Percentiles rank a stretch among this genome's conserved stretches.
Evolutionary conservation across 345 rosid genomes (phyloP).

Genomic region (Noccaea bulbosa): DNA sequence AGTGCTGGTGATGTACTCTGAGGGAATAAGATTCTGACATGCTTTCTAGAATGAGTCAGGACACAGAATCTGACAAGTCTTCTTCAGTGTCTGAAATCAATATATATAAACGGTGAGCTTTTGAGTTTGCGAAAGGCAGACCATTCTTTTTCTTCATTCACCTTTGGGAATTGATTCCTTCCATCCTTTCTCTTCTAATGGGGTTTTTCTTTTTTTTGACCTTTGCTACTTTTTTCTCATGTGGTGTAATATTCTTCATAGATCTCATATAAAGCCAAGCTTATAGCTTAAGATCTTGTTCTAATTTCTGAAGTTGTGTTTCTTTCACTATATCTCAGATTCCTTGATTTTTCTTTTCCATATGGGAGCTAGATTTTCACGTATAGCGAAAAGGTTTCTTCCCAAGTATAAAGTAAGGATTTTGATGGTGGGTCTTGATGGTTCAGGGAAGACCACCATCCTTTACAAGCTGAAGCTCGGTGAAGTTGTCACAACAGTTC

Average conservation of each 20-base stretch:
- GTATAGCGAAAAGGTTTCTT: constrained; percentile 54
- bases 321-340: constrained; percentile 3
- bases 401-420: constrained; percentile 47
- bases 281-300: constrained; percentile 21
- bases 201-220: neutral
- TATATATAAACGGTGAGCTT: constrained; percentile 29
- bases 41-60: constrained; percentile 34
- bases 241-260: constrained; percentile 22
- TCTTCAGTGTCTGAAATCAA: constrained; percentile 28
- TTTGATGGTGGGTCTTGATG: constrained; percentile 77
- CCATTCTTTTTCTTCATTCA: constrained; percentile 22
- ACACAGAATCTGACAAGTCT: constrained; percentile 37
- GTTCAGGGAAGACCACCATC: constrained; percentile 74
- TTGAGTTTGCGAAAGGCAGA: constrained; percentile 28
- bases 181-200: constrained; percentile 28
- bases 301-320: constrained; percentile 3
- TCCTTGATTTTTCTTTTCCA: neutral
- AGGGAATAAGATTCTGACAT: constrained; percentile 42
- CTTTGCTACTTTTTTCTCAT: neutral
- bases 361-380: constrained; percentile 55
- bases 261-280: constrained; percentile 20
- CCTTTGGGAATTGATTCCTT: constrained; percentile 40
- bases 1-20: constrained; percentile 32
- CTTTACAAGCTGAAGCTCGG: constrained; percentile 77
- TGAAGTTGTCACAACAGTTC: constrained; percentile 55